A percentile compares a stretch with the other conserved stretches of the same genome.
These are phyloP conservation scores for Ramaria rubella DNA, from an alignment of 768 basidiomycete species.

Conservation along the genomic window DNA sequence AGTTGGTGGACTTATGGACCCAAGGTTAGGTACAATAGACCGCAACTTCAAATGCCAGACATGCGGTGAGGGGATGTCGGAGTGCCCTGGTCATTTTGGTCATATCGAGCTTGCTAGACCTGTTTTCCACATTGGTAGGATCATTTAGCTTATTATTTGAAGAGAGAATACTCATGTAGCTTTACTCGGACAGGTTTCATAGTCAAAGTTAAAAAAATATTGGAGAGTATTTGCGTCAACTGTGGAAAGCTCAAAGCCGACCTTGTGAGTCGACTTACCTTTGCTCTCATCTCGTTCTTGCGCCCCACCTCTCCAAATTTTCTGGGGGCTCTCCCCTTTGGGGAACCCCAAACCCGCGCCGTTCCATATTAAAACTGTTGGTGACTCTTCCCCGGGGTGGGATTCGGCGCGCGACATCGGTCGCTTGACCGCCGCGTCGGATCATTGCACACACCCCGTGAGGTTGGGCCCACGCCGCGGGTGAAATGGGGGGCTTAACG, in stretches of 20 bases:
- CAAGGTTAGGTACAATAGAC: slow-evolving; percentile 96
- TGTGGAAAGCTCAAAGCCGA: slow-evolving; percentile 98
- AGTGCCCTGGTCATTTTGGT: slow-evolving; percentile 99
- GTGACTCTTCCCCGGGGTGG: slow-evolving; percentile 72
- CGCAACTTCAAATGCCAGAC: slow-evolving; percentile 99
- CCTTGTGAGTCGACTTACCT: slow-evolving; percentile 77
- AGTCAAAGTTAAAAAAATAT: slow-evolving; percentile 98
- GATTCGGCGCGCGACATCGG: slow-evolving; percentile 79
- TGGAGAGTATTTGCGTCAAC: slow-evolving; percentile 98
- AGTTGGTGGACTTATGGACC: slow-evolving; percentile 93
- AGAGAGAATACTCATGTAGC: neutral
- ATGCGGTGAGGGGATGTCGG: slow-evolving; percentile 99
- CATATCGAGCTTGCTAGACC: slow-evolving; percentile 96
- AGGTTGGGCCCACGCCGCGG: slow-evolving; percentile 86
- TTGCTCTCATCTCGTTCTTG: slow-evolving; percentile 83
- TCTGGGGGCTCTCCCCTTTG: slow-evolving; percentile 97
- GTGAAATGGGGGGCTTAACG: slow-evolving; percentile 99
- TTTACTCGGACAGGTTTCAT: slow-evolving; percentile 67
- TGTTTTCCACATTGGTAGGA: slow-evolving; percentile 93
- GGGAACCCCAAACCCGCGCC: slow-evolving; percentile 93
- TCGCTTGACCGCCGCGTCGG: slow-evolving; percentile 88
- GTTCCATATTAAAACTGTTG: slow-evolving; percentile 34
- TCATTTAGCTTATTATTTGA: neutral
- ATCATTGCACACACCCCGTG: slow-evolving; percentile 59
- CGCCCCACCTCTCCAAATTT: slow-evolving; percentile 87